Evolutionary conservation across 2,329 filamentous ascomycete species (phyloP).

Genomic region (Pseudopyrenochaeta lycopersici): DNA sequence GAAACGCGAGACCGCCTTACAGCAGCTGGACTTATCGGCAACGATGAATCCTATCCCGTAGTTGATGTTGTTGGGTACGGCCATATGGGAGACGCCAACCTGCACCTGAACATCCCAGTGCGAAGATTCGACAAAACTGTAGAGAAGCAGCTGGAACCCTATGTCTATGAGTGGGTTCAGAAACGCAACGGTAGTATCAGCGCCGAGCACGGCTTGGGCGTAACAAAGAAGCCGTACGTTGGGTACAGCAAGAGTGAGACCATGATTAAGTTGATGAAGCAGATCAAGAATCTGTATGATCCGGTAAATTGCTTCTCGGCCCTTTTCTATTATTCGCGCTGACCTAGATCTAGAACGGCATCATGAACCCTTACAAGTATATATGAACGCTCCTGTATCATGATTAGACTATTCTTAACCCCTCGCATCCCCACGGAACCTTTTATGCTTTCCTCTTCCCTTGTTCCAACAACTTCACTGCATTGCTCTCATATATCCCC

Average conservation of each 20-base stretch:
- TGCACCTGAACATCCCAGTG: constrained; percentile 90
- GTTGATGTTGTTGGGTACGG: constrained; percentile 94
- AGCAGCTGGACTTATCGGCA: constrained; percentile 75
- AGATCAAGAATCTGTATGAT: constrained; percentile 93
- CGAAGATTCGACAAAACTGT: constrained; percentile 86
- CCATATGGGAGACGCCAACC: constrained; percentile 96
- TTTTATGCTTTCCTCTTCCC: constrained; percentile 4
- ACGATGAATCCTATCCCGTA: constrained; percentile 79
- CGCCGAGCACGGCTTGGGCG: constrained; percentile 91
- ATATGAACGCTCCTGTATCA: constrained; percentile 57
- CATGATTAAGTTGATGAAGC: constrained; percentile 91
- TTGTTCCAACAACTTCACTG: constrained; percentile 39
- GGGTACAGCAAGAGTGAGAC: constrained; percentile 89
- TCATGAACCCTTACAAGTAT: constrained; percentile 99
- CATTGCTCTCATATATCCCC: constrained; percentile 52
- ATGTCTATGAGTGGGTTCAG: constrained; percentile 96
- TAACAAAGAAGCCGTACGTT: constrained; percentile 96
- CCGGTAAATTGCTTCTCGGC: constrained; percentile 71
- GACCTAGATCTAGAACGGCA: constrained; percentile 74
- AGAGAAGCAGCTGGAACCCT: constrained; percentile 89
- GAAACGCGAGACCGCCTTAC: constrained; percentile 79
- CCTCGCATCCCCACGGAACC: neutral
- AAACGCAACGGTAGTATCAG: constrained; percentile 91
- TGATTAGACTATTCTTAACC: constrained; percentile 6
- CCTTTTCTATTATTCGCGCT: constrained; percentile 8